Evolutionary conservation across 768 basidiomycete genomes (phyloP), one percentile per base, ranked within the genome.

Genomic region (Mycena olivaceomarginata): DNA sequence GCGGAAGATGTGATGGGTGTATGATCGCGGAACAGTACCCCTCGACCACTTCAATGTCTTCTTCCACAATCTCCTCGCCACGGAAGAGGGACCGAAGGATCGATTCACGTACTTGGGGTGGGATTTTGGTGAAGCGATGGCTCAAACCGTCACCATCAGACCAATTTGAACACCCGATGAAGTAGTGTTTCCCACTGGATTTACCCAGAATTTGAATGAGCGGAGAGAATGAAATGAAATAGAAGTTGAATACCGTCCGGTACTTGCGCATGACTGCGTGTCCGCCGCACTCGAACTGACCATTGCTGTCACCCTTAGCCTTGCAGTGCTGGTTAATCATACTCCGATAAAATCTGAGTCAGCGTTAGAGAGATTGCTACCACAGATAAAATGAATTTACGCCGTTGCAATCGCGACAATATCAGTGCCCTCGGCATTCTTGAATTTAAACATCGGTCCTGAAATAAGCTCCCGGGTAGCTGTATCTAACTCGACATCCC

Each of bases 1-100:
- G 12, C 8, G 68, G 68, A 16, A 69, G 51, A 15, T 69, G 68
- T 41, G 68, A 69, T 46, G 65, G 65, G 16, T 67, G 65, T 25
- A 67, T 48, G 46, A 67, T 67, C 31, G 8, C 7, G 5, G 65
- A 48, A 51, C 65, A 67, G 65, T 25, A 37, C 9, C 43, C 65
- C 45, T 48, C 65, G 1, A 67, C 45, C 7, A 67, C 46, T 20
- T 67, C 65, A 31, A 22, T 48, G 46, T 67, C 65, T 6, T 67
- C 65, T 15, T 48, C 46, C 10, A 48, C 41, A 12, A 66, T 66
- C 65, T 67, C 65, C 46, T 67, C 65, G 62, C 62, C 62, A 40
- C 62, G 31, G 62, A 63, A 63, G 37, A 63, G 62, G 37, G 31
- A 41, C 62, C 31, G 62, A 39, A 63, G 62, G 39, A 63, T 63